Evolutionary conservation across 2,329 filamentous ascomycete genomes (phyloP), one percentile per base, ranked within the genome.

Genomic region (Microascus cirrosus): DNA sequence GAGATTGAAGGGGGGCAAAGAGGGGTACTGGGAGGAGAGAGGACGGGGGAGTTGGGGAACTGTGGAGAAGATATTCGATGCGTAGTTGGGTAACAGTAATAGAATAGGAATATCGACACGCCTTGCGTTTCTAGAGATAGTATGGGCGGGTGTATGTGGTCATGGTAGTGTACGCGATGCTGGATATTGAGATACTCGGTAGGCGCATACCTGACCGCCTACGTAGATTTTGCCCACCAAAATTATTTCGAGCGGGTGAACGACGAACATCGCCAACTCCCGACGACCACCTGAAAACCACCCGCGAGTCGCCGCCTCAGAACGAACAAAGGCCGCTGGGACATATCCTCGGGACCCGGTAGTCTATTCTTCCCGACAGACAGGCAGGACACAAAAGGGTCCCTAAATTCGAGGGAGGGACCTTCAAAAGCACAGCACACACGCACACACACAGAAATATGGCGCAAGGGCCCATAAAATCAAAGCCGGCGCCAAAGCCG

Each of bases 11-110:
- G 77, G 77, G 2, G 90, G 91, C 22, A 91, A 87, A 71, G 90
- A 95, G 20, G 86, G 90, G 10, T 99, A 99, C 72, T 99, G 94
- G 94, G 92, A 96, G 68, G 86, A 90, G 72, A 81, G 93, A 60
- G 79, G 77, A 2, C 81, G 75, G 62, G 85, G 85, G 1, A 76
- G 76, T 58, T 96, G 89, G 90, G 70, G 67, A 3, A 79, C 78
- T 5, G 69, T 82, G 36, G 73, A 77, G 62, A 71, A 80, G 53
- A 74, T 84, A 56, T 84, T 81, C 63, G 65, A 67, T 15, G 66
- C 66, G 24, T 54, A 57, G 42, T 20, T 55, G 53, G 15, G 53
- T 18, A 55, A 5, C 12, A 55, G 12, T n/a, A 36, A 24, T 15
- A 3, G 32, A 36, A 54, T 13, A 22, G 53, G 7, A 36, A 54